phyloP scores from a whole-genome alignment of 192 early-diverging fungal species.

The Mortierella claussenii region DNA sequence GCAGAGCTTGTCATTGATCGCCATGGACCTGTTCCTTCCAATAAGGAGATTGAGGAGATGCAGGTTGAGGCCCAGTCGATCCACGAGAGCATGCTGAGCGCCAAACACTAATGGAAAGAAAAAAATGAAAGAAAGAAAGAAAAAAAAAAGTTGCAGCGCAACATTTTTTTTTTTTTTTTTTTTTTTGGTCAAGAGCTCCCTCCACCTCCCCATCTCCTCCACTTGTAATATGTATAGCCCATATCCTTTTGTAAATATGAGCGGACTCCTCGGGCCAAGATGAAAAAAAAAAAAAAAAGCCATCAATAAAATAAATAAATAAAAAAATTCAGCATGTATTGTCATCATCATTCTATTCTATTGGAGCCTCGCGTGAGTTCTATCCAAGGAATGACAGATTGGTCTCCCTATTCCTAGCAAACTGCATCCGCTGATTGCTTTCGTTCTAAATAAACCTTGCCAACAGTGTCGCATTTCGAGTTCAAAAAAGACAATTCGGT shows the following conservation, averaged over 20 bases:
- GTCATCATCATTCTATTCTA: too few species aligned
- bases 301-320: too few species aligned
- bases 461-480: too few species aligned
- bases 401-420: too few species aligned
- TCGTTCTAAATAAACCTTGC: too few species aligned
- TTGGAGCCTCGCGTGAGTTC: too few species aligned
- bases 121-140: not conserved
- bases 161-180: not conserved
- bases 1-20: constrained; percentile 43
- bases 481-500: too few species aligned
- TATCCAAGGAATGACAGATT: too few species aligned
- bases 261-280: too few species aligned
- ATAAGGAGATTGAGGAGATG: constrained; percentile 49
- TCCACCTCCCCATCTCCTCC: not conserved
- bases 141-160: not conserved
- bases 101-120: constrained; percentile 2
- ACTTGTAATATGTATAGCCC: not conserved
- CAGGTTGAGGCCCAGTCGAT: constrained; percentile 46
- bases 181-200: not conserved
- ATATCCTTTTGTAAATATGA: not conserved
- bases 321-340: too few species aligned
- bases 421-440: too few species aligned
- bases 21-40: constrained; percentile 25
- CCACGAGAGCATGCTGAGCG: constrained; percentile 41
- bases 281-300: too few species aligned